These are phyloP conservation scores for Gossypium australe DNA, from an alignment of 345 rosid species.

Conservation along the genomic window DNA sequence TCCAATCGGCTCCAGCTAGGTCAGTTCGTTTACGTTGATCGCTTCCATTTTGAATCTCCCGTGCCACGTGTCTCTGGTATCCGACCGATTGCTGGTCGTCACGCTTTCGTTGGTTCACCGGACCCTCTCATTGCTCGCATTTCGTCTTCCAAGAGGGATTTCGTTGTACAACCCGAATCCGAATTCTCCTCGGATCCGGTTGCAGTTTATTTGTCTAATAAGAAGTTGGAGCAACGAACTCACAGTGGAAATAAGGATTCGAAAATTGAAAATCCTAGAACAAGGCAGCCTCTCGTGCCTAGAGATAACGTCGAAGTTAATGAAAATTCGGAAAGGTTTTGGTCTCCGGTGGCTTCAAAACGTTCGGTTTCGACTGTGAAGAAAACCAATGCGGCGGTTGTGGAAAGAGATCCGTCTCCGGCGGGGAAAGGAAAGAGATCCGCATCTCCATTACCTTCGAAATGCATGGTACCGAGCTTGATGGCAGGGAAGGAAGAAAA, in stretches of 20 bases:
- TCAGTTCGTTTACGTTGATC: slow-evolving; percentile 81
- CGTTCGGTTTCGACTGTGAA: slow-evolving; percentile 47
- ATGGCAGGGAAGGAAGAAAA: slow-evolving; percentile 69
- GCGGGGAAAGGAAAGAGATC: slow-evolving; percentile 73
- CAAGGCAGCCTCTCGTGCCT: slow-evolving; percentile 59
- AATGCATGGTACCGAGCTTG: slow-evolving; percentile 81
- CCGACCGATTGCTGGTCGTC: slow-evolving; percentile 87
- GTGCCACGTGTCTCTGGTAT: slow-evolving; percentile 73
- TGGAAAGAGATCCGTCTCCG: slow-evolving; percentile 74
- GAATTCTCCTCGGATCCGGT: slow-evolving; percentile 69
- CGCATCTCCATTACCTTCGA: slow-evolving; percentile 81
- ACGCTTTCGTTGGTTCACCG: slow-evolving; percentile 70
- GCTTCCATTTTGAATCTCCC: slow-evolving; percentile 69
- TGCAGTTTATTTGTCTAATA: slow-evolving; percentile 57
- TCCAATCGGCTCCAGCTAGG: slow-evolving; percentile 94
- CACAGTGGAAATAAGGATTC: slow-evolving; percentile 11
- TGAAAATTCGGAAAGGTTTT: slow-evolving; percentile 45
- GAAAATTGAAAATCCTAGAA: slow-evolving; percentile 26
- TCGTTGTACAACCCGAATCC: slow-evolving; percentile 78
- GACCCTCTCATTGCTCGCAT: slow-evolving; percentile 75
- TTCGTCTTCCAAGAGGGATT: slow-evolving; percentile 64
- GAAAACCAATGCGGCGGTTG: slow-evolving; percentile 26
- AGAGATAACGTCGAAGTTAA: slow-evolving; percentile 22
- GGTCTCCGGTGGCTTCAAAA: slow-evolving; percentile 67
- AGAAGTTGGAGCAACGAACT: slow-evolving; percentile 22